Evolutionary conservation across 805 yeast genomes (phyloP).

Genomic region (Yamadazyma philogaea): DNA sequence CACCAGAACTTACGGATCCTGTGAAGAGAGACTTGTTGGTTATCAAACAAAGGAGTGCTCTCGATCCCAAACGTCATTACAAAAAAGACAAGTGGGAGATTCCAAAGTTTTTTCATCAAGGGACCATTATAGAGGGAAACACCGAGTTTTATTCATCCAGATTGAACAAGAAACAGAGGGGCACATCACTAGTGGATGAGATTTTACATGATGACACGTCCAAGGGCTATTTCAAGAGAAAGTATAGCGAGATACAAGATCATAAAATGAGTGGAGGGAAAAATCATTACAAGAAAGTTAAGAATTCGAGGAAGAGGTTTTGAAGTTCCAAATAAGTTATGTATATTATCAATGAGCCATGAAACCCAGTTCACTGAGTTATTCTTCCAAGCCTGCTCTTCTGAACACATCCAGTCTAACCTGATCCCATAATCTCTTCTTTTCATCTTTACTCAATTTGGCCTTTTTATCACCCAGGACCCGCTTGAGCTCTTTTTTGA

Average conservation of each 20-base stretch:
- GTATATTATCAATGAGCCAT: conserved; percentile 6
- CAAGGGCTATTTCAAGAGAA: conserved; percentile 76
- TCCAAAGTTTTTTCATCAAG: conserved; percentile 82
- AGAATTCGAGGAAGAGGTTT: conserved; percentile 56
- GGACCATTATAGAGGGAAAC: conserved; percentile 81
- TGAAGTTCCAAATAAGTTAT: conserved; percentile 15
- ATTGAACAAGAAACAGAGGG: conserved; percentile 67
- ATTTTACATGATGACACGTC: conserved; percentile 70
- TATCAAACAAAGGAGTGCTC: conserved; percentile 80
- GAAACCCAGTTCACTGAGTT: conserved; percentile 2
- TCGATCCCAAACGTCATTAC: conserved; percentile 95
- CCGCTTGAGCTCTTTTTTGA: conserved; percentile 26
- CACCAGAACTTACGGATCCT: conserved; percentile 67
- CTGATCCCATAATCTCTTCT: conserved; percentile 45
- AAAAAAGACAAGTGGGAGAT: conserved; percentile 77
- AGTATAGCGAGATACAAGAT: conserved; percentile 75
- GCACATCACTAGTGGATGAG: conserved; percentile 77
- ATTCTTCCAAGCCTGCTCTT: conserved; percentile 39
- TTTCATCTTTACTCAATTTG: conserved; percentile 39
- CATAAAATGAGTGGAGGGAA: conserved; percentile 62
- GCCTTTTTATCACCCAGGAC: conserved; percentile 20
- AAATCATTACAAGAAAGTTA: conserved; percentile 59
- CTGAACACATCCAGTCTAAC: conserved; percentile 51
- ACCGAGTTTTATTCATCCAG: conserved; percentile 72
- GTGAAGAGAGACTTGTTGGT: conserved; percentile 74